Percentiles rank a stretch among this genome's conserved stretches.
Conservation (phyloP, 306 rosid species). For the Dryas drummondii region DNA sequence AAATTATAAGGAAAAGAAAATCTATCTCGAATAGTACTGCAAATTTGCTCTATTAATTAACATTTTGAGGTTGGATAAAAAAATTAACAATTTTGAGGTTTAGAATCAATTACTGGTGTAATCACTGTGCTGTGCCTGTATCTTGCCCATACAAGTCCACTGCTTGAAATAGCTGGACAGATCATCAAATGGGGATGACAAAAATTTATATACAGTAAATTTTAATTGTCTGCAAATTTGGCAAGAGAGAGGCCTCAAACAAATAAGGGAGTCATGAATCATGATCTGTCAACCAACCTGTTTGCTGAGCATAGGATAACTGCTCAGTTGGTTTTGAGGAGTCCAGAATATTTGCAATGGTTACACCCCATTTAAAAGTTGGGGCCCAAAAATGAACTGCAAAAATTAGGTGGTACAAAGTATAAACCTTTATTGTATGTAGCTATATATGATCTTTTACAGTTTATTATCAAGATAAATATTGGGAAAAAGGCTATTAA, state of each 20-base stretch:
- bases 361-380: slow-evolving; percentile 29
- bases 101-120: slow-evolving; percentile 26
- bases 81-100: neutral
- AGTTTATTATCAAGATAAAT: neutral
- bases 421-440: neutral
- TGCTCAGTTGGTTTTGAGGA: slow-evolving; percentile 31
- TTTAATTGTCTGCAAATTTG: neutral
- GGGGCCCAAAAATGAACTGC: slow-evolving; percentile 38
- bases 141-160: slow-evolving; percentile 29
- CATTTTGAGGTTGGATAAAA: neutral
- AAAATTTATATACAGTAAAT: neutral
- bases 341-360: slow-evolving; percentile 27
- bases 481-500: too few species aligned
- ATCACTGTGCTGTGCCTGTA: slow-evolving; percentile 28
- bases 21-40: neutral
- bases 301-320: slow-evolving; percentile 30
- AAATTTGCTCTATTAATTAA: neutral
- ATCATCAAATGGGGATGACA: neutral
- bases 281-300: slow-evolving; percentile 7
- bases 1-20: neutral
- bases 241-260: neutral
- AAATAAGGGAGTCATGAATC: neutral
- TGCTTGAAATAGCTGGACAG: slow-evolving; percentile 12
- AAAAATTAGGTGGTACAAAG: neutral
- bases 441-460: neutral